Base-by-base conservation (phyloP, 176 grass and related monocot species). In the Tuctoria greenei region DNA sequence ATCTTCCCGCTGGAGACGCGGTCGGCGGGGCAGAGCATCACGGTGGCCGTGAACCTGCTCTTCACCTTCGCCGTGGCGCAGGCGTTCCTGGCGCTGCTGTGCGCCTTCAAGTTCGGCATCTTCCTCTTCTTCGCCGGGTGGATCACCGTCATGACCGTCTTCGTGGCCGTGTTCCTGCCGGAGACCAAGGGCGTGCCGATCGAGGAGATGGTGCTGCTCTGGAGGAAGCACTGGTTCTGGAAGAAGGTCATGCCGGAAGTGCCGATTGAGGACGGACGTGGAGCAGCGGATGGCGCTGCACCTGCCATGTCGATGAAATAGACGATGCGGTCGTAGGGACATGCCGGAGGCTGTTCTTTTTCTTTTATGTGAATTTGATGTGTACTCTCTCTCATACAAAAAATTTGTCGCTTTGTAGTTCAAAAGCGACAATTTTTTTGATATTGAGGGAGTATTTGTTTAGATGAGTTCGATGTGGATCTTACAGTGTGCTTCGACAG, bases 151-250 rank as follows among this genome's bases (percentile, higher is more conserved):
- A 97, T 97, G 94, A 93, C 91, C 21, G 46, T 73, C 21, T 97
- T 97, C 84, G 86, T 97, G 63, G 59, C 55, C 50, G 76, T 93
- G 45, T 82, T 96, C 57, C 67, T 96, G 14, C 93, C 90, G 2
- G 93, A 96, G 87, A 96, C 93, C 38, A 96, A 90, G 63, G 93
- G 93, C 36, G 84, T 96, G 75, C 90, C 93, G 24, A 93, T 93
- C 61, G 93, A 96, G 85, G 87, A 97, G 85, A 93, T 97, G 87
- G 83, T 77, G 36, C 80, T 93, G 27, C 83, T 97, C 1, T 93
- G 94, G 94, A 80, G 86, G 78, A 87, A 91, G 88, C 91, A 97
- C 67, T 93, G 94, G 88, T 89, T 93, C 81, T 97, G 94, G 87
- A 84, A 80, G 66, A 76, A 54, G 57, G 56, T 93, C 20, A 78